phyloP scores from a whole-genome alignment of 2,329 filamentous ascomycete species.

The Scopulariopsis brevicaulis region DNA sequence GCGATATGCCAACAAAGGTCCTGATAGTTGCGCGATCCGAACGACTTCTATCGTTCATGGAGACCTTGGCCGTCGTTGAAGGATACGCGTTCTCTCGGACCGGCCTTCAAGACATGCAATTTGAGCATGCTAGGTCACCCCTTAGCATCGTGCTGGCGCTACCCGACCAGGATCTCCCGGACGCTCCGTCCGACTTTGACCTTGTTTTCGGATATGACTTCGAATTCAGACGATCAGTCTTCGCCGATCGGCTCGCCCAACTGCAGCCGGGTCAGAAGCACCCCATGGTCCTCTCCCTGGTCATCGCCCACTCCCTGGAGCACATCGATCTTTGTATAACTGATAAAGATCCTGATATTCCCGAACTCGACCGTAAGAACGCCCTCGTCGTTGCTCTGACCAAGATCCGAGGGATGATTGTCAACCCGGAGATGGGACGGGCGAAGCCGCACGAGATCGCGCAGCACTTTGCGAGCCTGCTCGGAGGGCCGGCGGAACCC shows the following conservation, averaged over 20 bases:
- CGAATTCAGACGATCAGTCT: constrained; percentile 27
- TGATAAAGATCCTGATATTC: constrained; percentile 3
- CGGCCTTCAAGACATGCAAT: constrained; percentile 14
- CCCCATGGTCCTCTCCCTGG: constrained; percentile 36
- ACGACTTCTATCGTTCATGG: constrained; percentile 38
- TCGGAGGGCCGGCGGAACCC: constrained; percentile 24
- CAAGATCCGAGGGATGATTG: constrained; percentile 23
- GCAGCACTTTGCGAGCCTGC: constrained; percentile 30
- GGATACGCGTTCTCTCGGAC: constrained; percentile 21
- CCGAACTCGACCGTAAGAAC: constrained; percentile 32
- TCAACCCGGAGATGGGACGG: constrained; percentile 25
- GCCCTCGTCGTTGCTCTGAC: constrained; percentile 26
- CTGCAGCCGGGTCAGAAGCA: constrained; percentile 10
- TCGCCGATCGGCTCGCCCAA: constrained; percentile 11
- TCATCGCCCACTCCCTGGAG: constrained; percentile 40
- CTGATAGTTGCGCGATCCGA: constrained; percentile 41
- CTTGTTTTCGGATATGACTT: constrained; percentile 43
- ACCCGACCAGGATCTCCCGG: constrained; percentile 22
- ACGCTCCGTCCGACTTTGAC: constrained; percentile 29
- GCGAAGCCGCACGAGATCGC: constrained; percentile 34
- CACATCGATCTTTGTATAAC: constrained; percentile 35
- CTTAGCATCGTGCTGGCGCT: constrained; percentile 30
- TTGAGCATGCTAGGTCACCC: constrained; percentile 19
- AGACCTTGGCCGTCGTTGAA: constrained; percentile 31
- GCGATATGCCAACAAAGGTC: constrained; percentile 31